Evolutionary conservation across 2,329 filamentous ascomycete genomes (phyloP).

Genomic region (Sporothrix dimorphospora): DNA sequence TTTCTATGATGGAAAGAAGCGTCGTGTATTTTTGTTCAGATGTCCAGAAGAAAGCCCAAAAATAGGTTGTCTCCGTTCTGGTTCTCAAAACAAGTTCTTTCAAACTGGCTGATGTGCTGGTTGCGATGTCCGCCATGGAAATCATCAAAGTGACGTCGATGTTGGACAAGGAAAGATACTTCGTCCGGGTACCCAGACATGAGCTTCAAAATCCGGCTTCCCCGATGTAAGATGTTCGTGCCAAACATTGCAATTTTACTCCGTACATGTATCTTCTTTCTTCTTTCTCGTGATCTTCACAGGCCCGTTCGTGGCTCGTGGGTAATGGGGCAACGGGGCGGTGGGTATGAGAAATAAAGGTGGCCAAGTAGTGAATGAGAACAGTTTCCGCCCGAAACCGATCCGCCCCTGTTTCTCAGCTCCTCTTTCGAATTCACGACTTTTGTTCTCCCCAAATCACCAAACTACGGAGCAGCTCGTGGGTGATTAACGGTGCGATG

Average conservation of each 20-base stretch:
- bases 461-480: slow-evolving; percentile 5
- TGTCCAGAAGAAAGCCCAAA: not conserved
- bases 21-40: not conserved
- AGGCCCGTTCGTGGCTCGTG: not conserved
- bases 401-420: not conserved
- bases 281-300: not conserved
- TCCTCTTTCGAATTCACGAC: not conserved
- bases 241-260: slow-evolving; percentile 24
- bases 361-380: slow-evolving; percentile 19
- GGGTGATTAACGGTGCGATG: slow-evolving; percentile 22
- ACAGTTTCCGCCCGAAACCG: slow-evolving; percentile 25
- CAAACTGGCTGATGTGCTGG: not conserved
- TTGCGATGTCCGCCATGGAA: slow-evolving; percentile 1
- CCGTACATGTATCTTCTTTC: not conserved
- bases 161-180: not conserved
- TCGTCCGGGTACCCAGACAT: too few relatives aligned
- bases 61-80: not conserved
- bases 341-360: not conserved
- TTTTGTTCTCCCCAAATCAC: not conserved
- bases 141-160: slow-evolving; percentile 10
- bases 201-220: not conserved
- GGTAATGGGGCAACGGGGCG: not conserved
- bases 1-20: not conserved
- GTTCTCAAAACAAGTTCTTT: not conserved
- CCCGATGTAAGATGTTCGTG: slow-evolving; percentile 28